Evolutionary conservation across 1,284 basidiomycete genomes (phyloP).

Genomic region (Rhodofomes roseus): DNA sequence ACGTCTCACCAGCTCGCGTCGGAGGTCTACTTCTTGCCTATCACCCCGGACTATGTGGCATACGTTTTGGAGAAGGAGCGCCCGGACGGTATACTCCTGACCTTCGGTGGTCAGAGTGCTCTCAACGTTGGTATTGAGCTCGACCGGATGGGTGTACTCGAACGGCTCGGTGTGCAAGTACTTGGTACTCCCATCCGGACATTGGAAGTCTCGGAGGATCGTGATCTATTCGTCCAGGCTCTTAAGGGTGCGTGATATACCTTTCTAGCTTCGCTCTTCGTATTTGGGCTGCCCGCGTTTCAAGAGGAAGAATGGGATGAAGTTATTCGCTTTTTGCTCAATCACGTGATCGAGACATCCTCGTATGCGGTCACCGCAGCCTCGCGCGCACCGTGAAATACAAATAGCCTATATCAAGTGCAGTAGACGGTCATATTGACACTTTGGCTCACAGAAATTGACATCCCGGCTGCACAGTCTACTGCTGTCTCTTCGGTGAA

Average conservation of each 20-base stretch:
- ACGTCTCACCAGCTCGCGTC: constrained; percentile 95
- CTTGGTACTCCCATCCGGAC: constrained; percentile 95
- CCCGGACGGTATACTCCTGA: constrained; percentile 95
- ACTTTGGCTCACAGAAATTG: constrained; percentile 68
- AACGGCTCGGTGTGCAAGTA: constrained; percentile 92
- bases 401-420: neutral
- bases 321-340: neutral
- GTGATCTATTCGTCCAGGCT: constrained; percentile 96
- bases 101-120: constrained; percentile 98
- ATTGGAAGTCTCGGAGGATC: constrained; percentile 95
- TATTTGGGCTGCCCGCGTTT: neutral
- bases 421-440: neutral
- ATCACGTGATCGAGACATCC: neutral
- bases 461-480: constrained; percentile 96
- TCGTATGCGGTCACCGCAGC: neutral
- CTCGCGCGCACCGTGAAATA: neutral
- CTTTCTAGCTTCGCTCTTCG: neutral
- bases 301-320: too few species aligned
- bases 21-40: constrained; percentile 97
- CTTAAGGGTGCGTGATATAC: constrained; percentile 75
- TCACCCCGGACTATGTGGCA: constrained; percentile 97
- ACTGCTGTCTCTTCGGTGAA: constrained; percentile 97
- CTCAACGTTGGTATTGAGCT: constrained; percentile 98
- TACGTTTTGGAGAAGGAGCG: constrained; percentile 98
- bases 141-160: constrained; percentile 96